Evolutionary conservation across 305 asterid species (phyloP).

Genomic region (Fraxinus velutina): DNA sequence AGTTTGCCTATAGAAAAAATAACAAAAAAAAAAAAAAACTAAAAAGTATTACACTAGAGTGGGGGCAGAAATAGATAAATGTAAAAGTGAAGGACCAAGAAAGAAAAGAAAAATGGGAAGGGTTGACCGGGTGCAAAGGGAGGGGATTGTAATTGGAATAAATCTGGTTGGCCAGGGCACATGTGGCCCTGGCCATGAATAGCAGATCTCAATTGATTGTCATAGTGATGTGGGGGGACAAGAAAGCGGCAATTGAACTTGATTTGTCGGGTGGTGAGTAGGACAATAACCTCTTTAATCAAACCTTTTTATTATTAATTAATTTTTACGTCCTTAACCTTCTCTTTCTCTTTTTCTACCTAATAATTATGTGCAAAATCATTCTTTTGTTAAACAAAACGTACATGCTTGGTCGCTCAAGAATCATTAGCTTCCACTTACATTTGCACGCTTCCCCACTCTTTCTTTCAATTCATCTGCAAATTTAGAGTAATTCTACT

Average conservation of each 20-base stretch:
- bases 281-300: not conserved
- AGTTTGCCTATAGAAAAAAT: not conserved
- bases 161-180: no score
- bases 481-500: no score
- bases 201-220: not conserved
- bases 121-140: slow-evolving; percentile 2
- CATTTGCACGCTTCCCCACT: slow-evolving; percentile 10
- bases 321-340: not conserved
- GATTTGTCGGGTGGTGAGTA: slow-evolving; percentile 28
- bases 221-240: slow-evolving; percentile 40
- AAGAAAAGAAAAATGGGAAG: not conserved
- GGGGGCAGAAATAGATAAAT: not conserved
- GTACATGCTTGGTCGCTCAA: slow-evolving; percentile 9
- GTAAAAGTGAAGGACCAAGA: not conserved
- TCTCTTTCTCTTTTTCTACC: not conserved
- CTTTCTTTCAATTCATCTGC: not conserved
- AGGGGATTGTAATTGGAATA: slow-evolving; percentile 13
- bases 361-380: not conserved
- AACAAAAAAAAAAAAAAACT: not conserved
- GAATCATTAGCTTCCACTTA: slow-evolving; percentile 1
- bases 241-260: slow-evolving; percentile 43
- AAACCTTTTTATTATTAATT: not conserved
- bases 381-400: not conserved
- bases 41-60: not conserved
- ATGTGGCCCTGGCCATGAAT: no score